Conservation (phyloP, 225 moss, liverwort and hornwort genomes). For the Bryum argenteum region DNA sequence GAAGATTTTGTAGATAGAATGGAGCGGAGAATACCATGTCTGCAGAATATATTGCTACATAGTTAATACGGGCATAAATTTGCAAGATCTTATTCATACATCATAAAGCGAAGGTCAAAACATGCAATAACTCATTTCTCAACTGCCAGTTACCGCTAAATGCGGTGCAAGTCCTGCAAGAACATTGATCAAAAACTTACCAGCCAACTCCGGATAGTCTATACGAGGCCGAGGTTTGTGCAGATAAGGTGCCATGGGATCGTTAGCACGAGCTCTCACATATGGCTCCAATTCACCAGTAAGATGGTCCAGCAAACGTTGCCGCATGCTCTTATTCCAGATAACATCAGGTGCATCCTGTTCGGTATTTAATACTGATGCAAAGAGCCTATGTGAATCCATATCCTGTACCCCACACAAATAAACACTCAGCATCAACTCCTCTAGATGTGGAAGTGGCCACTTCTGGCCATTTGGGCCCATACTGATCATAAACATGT, state of each 20-base stretch:
- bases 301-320: slow-evolving; percentile 80
- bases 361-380: slow-evolving; percentile 63
- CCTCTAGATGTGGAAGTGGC: not conserved
- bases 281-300: slow-evolving; percentile 81
- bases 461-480: not conserved
- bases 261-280: slow-evolving; percentile 82
- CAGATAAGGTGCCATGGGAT: slow-evolving; percentile 88
- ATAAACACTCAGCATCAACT: slow-evolving; percentile 16
- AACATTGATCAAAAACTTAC: slow-evolving; percentile 42
- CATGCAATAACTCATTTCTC: not conserved
- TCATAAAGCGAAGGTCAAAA: not conserved
- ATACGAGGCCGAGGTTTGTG: slow-evolving; percentile 73
- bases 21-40: slow-evolving; percentile 81
- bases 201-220: slow-evolving; percentile 83
- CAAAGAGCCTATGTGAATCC: slow-evolving; percentile 58
- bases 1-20: slow-evolving; percentile 84
- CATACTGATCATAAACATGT: not conserved
- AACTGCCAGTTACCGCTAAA: slow-evolving; percentile 10
- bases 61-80: slow-evolving; percentile 12
- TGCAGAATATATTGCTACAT: slow-evolving; percentile 37
- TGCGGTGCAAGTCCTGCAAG: not conserved
- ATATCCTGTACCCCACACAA: slow-evolving; percentile 53
- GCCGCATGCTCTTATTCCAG: slow-evolving; percentile 84
- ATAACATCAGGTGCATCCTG: slow-evolving; percentile 90
- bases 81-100: slow-evolving; percentile 13